Conservation (phyloP, 768 basidiomycete species). For the Termitomyces sp. region DNA sequence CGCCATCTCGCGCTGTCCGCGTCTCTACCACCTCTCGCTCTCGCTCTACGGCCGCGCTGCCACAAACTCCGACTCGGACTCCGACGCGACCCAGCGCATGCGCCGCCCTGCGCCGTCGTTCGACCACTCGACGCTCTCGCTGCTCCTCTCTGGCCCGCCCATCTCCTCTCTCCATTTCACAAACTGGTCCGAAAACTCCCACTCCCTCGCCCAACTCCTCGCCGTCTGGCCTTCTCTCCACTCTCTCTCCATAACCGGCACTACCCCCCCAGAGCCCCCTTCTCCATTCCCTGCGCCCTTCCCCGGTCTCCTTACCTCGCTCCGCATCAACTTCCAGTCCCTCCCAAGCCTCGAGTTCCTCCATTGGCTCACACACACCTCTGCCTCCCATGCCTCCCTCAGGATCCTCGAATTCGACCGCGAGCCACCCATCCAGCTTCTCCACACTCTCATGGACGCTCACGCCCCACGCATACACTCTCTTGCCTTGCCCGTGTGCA, state of each 20-base stretch:
- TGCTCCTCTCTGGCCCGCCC: slow-evolving; percentile 48
- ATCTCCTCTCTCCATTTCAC: slow-evolving; percentile 53
- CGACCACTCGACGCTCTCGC: slow-evolving; percentile 41
- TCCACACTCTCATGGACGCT: slow-evolving; percentile 47
- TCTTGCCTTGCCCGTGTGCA: slow-evolving; percentile 52
- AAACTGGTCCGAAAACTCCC: slow-evolving; percentile 66
- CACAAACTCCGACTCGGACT: slow-evolving; percentile 4
- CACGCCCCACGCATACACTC: slow-evolving; percentile 46
- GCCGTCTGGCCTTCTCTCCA: slow-evolving; percentile 55
- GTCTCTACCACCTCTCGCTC: slow-evolving; percentile 48
- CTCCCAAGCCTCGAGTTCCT: slow-evolving; percentile 58
- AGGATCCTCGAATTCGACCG: slow-evolving; percentile 52
- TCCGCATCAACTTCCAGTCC: slow-evolving; percentile 64
- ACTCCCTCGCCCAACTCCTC: slow-evolving; percentile 55
- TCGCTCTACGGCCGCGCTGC: slow-evolving; percentile 54
- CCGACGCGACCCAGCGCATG: slow-evolving; percentile 34
- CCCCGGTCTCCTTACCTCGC: slow-evolving; percentile 40
- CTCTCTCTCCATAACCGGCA: slow-evolving; percentile 53
- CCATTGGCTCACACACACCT: slow-evolving; percentile 60
- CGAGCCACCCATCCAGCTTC: slow-evolving; percentile 47
- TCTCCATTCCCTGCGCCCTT: slow-evolving; percentile 37
- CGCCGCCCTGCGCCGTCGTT: slow-evolving; percentile 49
- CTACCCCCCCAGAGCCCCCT: slow-evolving; percentile 43
- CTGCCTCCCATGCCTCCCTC: slow-evolving; percentile 26
- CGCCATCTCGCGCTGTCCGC: slow-evolving; percentile 54